Evolutionary conservation across 129 eudicot genomes (phyloP).

Genomic region (Rutidosis leptorrhynchoides): DNA sequence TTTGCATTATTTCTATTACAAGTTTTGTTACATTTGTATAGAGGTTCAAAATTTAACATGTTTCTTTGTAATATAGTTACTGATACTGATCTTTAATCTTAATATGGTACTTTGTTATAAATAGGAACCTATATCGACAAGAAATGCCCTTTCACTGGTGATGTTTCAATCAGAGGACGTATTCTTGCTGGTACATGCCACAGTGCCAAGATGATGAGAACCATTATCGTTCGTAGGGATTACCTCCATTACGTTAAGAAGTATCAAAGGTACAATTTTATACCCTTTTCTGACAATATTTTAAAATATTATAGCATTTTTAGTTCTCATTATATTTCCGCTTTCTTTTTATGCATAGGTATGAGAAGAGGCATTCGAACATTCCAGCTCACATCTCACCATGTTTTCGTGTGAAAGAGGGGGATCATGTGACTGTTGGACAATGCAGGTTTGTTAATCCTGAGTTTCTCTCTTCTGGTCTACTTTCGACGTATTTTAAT

Average conservation of each 20-base stretch:
- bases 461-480: not conserved
- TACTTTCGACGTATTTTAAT: not conserved
- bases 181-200: slow-evolving; percentile 44
- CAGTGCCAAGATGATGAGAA: slow-evolving; percentile 46
- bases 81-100: not conserved
- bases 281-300: not conserved
- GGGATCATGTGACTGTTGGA: slow-evolving; percentile 39
- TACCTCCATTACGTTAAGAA: slow-evolving; percentile 43
- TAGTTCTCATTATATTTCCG: not conserved
- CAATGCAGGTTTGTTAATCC: slow-evolving; percentile 34
- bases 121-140: slow-evolving; percentile 43
- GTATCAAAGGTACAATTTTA: slow-evolving; percentile 30
- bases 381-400: slow-evolving; percentile 45
- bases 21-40: not conserved
- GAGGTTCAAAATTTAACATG: not conserved
- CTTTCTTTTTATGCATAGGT: not conserved
- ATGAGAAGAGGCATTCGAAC: slow-evolving; percentile 45
- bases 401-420: slow-evolving; percentile 44
- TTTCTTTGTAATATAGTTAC: not conserved
- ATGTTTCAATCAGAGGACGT: slow-evolving; percentile 45
- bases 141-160: slow-evolving; percentile 47
- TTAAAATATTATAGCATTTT: not conserved
- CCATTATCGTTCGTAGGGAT: slow-evolving; percentile 41
- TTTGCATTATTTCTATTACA: not conserved
- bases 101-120: not conserved